Evolutionary conservation across 306 rosid species (phyloP).

Genomic region (Dryas drummondii): DNA sequence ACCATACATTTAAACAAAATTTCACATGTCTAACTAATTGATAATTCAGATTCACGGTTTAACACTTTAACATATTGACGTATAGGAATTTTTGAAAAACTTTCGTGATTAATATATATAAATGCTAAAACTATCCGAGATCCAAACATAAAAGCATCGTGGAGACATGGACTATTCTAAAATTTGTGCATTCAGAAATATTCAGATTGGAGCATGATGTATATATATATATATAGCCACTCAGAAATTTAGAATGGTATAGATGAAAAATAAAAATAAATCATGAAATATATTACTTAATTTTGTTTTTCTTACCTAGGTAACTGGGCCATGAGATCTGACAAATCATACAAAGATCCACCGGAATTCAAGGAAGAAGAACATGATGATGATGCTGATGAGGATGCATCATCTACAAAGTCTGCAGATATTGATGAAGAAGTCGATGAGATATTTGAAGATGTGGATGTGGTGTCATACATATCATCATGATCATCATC

Average conservation of each 20-base stretch:
- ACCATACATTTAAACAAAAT: too few relatives aligned
- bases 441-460: conserved; percentile 26
- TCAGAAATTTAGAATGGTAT: not conserved
- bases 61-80: too few relatives aligned
- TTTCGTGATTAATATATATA: not conserved
- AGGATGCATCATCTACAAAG: conserved; percentile 42
- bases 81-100: too few relatives aligned
- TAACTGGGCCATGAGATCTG: conserved; percentile 44
- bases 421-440: conserved; percentile 26
- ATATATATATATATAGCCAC: too few relatives aligned
- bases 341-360: conserved; percentile 47
- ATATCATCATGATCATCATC: conserved; percentile 15
- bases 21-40: too few relatives aligned
- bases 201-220: too few relatives aligned
- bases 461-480: conserved; percentile 18
- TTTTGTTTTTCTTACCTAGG: conserved; percentile 40
- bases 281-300: not conserved
- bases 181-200: too few relatives aligned
- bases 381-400: conserved; percentile 21
- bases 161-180: too few relatives aligned
- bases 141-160: too few relatives aligned
- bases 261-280: not conserved
- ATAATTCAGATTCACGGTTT: too few relatives aligned
- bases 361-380: conserved; percentile 12
- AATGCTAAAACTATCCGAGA: not conserved